Evolutionary conservation across 306 rosid species (phyloP), one percentile per base, ranked within the genome.

Genomic region (Gastrolobium villosum): DNA sequence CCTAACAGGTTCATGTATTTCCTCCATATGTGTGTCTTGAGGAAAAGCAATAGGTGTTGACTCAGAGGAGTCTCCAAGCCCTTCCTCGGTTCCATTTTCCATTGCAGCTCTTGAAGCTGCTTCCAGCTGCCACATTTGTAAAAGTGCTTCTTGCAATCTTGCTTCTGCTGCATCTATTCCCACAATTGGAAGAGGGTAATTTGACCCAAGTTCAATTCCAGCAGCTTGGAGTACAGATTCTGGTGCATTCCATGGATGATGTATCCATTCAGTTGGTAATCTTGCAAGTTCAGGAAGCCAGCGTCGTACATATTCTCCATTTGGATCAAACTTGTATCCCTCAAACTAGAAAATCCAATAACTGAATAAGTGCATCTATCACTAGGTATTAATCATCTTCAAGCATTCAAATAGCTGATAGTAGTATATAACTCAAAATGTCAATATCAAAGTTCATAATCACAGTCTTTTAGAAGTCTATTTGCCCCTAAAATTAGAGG

Each of bases 221-320:
- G 98, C 98, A 45, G 98, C 97, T 76, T 92, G 96, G 39, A 94
- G 94, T 52, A 94, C 90, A 41, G 86, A 77, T 67, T 86, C 97
- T 6, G 98, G 98, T 66, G 98, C 98, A 77, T 94, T 90, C 96
- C 96, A 94, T 35, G 98, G 98, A 68, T 94, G 98, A 80, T 94
- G 98, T 78, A 94, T 94, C 97, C 97, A 94, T 80, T 92, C 94
- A 5, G 98, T 94, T 53, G 97, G 97, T 66, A 94, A 72, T 82
- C 97, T 90, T 7, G 97, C 76, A 44, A 94, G 94, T 78, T 94
- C 98, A 20, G 97, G 97, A 72, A 94, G 98, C 98, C 98, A 94
- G 72, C 97, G 89, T 31, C 97, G 86, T 13, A 94, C 98, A 50
- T 94, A 94, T 77, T 94, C 98, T 73, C 98, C 98, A 15, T 90